A percentile compares a stretch with the other conserved stretches of the same genome.
phyloP scores from a whole-genome alignment of 495 filamentous ascomycete genomes.

The Choiromyces venosus region DNA sequence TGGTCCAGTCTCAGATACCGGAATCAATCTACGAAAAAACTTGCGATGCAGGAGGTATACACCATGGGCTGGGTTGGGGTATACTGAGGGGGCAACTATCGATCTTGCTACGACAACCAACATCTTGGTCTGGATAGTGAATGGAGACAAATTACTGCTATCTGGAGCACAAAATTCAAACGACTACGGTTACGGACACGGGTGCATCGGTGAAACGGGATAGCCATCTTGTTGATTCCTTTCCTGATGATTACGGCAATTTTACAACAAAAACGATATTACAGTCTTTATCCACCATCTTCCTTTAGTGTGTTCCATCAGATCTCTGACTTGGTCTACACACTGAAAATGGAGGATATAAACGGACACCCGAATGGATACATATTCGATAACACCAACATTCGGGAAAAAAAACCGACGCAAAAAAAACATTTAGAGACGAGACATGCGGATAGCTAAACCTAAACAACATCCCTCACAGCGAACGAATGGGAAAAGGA shows the following conservation, averaged over 20 bases:
- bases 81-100: constrained; percentile 15
- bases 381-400: constrained; percentile 8
- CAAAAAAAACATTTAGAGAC: constrained; percentile 16
- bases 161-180: neutral
- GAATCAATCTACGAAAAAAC: neutral
- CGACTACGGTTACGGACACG: neutral
- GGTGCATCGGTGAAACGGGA: neutral
- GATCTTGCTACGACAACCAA: constrained; percentile 7
- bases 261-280: constrained; percentile 15
- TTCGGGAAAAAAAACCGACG: constrained; percentile 15
- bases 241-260: constrained; percentile 5
- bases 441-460: constrained; percentile 13
- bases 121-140: neutral
- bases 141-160: neutral
- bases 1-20: neutral
- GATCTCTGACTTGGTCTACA: neutral
- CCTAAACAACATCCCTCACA: neutral
- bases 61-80: constrained; percentile 9
- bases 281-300: constrained; percentile 3
- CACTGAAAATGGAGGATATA: constrained; percentile 4
- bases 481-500: neutral
- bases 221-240: neutral
- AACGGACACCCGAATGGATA: constrained; percentile 4
- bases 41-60: neutral
- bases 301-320: neutral